These are phyloP conservation scores for Cercospora canescens DNA, from an alignment of 2,329 filamentous ascomycete genomes.

Conservation along the genomic window DNA sequence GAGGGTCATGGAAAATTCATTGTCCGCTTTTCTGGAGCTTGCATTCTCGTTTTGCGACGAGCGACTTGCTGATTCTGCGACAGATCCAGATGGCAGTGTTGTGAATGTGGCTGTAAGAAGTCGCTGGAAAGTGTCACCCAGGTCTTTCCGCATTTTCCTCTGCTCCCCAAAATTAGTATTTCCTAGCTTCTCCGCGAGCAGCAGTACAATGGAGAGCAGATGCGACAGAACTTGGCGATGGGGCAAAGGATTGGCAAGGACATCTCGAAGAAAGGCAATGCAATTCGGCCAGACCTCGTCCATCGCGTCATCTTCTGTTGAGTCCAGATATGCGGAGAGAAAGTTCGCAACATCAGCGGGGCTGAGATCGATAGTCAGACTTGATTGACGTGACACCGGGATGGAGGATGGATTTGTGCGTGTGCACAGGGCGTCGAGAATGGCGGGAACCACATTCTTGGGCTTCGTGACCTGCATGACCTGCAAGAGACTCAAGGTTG, in stretches of 20 bases:
- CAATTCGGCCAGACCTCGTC: slow-evolving; percentile 98
- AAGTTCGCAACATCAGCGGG: slow-evolving; percentile 86
- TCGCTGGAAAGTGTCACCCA: slow-evolving; percentile 87
- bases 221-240: slow-evolving; percentile 87
- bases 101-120: slow-evolving; percentile 93
- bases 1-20: slow-evolving; percentile 65
- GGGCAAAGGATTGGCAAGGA: slow-evolving; percentile 90
- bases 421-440: slow-evolving; percentile 96
- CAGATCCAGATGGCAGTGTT: slow-evolving; percentile 41
- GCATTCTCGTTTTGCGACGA: slow-evolving; percentile 32
- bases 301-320: slow-evolving; percentile 93
- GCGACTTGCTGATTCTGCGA: slow-evolving; percentile 20
- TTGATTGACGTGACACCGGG: slow-evolving; percentile 79
- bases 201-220: slow-evolving; percentile 83
- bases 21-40: slow-evolving; percentile 38
- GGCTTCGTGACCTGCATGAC: slow-evolving; percentile 89
- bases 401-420: slow-evolving; percentile 82
- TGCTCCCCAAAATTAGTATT: slow-evolving; percentile 98
- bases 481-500: slow-evolving; percentile 83
- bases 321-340: slow-evolving; percentile 83
- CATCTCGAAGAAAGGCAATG: slow-evolving; percentile 83
- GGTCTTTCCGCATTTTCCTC: slow-evolving; percentile 82
- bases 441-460: slow-evolving; percentile 85
- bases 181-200: slow-evolving; percentile 91
- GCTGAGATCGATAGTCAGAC: slow-evolving; percentile 78